Base-by-base conservation (phyloP, 2,329 filamentous ascomycete genomes). In the Alternaria infectoria region DNA sequence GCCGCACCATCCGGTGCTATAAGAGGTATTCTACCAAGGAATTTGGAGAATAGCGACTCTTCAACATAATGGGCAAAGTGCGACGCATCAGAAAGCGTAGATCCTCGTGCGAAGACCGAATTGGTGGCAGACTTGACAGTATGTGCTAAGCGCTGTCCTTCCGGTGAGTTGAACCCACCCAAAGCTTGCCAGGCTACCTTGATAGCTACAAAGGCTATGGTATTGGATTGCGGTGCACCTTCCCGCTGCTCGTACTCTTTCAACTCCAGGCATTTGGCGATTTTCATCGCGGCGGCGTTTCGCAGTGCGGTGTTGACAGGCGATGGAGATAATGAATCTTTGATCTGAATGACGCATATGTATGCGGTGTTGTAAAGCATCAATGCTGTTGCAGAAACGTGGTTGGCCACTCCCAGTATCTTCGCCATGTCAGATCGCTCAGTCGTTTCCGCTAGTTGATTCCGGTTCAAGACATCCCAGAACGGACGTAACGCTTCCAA, bases 151-250 rank as follows among this genome's bases (percentile, higher is more conserved):
- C 60, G 62, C 26, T 69, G 64, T 30, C 72, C 74, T 47, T 71
- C 73, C 15, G 68, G 66, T 3, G 71, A 67, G 15, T 63, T 57
- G 25, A 72, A 71, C 1, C 70, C 66, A 19, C 74, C 74, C 7
- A 77, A 50, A 5, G 67, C 65, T 44, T 73, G 66, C 73, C 73
- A 75, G 5, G 73, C 73, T 2, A 74, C 59, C 51, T 71, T 74
- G 2, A 67, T 74, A 5, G 74, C 71, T 3, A 74, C 65, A 46
- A 71, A 72, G 2, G 63, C 62, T 43, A 76, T 73, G 1, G 73
- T 74, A 44, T 72, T 75, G 6, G 71, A 71, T 66, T 69, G 51
- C 6, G 51, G 36, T 43, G 51, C 51, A 54, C 36, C 51, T 9
- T 43, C 51, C 12, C 51, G 51, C 32, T 40, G 51, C 44, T 71